Evolutionary conservation across 495 filamentous ascomycete species (phyloP).

Genomic region (Penicillium crystallinum): DNA sequence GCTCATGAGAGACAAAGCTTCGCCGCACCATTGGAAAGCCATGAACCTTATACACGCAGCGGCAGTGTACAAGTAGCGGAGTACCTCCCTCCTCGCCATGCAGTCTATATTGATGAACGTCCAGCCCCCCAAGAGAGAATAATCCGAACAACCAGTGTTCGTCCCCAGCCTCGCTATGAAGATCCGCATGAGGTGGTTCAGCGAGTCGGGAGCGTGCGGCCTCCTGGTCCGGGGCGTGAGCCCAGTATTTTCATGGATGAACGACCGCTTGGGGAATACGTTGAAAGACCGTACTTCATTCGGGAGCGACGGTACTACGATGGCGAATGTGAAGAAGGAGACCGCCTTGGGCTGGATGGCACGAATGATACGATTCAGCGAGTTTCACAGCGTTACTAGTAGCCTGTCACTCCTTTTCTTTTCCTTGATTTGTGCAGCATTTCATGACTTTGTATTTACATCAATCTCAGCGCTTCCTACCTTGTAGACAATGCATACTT

Average conservation of each 20-base stretch:
- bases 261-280: conserved; percentile 35
- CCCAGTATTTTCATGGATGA: conserved; percentile 40
- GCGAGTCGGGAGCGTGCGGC: conserved; percentile 49
- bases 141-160: conserved; percentile 53
- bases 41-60: conserved; percentile 33
- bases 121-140: conserved; percentile 48
- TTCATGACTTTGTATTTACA: conserved; percentile 2
- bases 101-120: conserved; percentile 38
- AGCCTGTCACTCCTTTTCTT: conserved; percentile 7
- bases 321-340: conserved; percentile 30
- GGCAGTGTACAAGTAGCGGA: conserved; percentile 41
- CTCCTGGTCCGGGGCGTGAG: conserved; percentile 33
- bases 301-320: conserved; percentile 39
- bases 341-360: conserved; percentile 28
- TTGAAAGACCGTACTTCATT: conserved; percentile 40
- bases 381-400: conserved; percentile 27
- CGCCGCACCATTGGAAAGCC: conserved; percentile 27
- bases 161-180: conserved; percentile 54
- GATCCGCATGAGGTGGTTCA: conserved; percentile 40
- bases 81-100: conserved; percentile 35
- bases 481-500: neutral
- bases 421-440: neutral
- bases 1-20: conserved; percentile 30
- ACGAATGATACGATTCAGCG: conserved; percentile 27
- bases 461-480: neutral